phyloP scores from a whole-genome alignment of 2,329 filamentous ascomycete species.

The Cladosporium sp. region DNA sequence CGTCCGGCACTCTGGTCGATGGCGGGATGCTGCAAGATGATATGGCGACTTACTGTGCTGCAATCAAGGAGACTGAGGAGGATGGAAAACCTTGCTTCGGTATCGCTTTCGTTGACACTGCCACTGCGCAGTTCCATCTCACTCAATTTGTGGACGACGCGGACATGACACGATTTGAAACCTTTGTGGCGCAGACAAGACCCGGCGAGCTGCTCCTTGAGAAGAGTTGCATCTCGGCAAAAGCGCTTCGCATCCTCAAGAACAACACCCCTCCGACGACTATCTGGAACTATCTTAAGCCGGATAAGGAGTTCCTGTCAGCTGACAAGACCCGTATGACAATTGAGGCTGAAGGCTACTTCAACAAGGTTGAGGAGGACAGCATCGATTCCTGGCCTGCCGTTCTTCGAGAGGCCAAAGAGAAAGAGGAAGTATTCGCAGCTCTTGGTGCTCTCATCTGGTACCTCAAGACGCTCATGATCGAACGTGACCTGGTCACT shows the following conservation, averaged over 20 bases:
- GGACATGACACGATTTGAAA: slow-evolving; percentile 95
- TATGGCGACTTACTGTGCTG: slow-evolving; percentile 92
- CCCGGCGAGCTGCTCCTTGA: slow-evolving; percentile 86
- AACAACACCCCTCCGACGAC: slow-evolving; percentile 91
- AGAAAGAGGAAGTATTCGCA: slow-evolving; percentile 81
- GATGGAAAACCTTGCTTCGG: slow-evolving; percentile 79
- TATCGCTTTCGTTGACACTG: slow-evolving; percentile 88
- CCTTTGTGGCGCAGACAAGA: slow-evolving; percentile 84
- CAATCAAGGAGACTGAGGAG: slow-evolving; percentile 68
- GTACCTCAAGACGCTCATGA: slow-evolving; percentile 76
- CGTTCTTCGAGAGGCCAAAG: slow-evolving; percentile 61
- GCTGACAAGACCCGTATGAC: slow-evolving; percentile 76
- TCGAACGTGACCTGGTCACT: slow-evolving; percentile 79
- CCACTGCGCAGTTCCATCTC: slow-evolving; percentile 91
- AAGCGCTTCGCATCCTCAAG: slow-evolving; percentile 85
- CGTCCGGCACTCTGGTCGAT: slow-evolving; percentile 86
- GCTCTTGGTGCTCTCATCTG: slow-evolving; percentile 82
- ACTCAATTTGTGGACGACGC: slow-evolving; percentile 86
- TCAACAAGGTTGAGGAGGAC: slow-evolving; percentile 50
- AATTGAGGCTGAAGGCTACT: slow-evolving; percentile 74
- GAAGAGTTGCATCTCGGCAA: slow-evolving; percentile 73
- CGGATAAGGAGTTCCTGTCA: slow-evolving; percentile 83
- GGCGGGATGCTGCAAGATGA: slow-evolving; percentile 96
- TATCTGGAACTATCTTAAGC: slow-evolving; percentile 90
- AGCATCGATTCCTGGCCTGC: slow-evolving; percentile 69